phyloP scores from a whole-genome alignment of 371 early-diverging fungal genomes.

The Chytridium lagenaria region DNA sequence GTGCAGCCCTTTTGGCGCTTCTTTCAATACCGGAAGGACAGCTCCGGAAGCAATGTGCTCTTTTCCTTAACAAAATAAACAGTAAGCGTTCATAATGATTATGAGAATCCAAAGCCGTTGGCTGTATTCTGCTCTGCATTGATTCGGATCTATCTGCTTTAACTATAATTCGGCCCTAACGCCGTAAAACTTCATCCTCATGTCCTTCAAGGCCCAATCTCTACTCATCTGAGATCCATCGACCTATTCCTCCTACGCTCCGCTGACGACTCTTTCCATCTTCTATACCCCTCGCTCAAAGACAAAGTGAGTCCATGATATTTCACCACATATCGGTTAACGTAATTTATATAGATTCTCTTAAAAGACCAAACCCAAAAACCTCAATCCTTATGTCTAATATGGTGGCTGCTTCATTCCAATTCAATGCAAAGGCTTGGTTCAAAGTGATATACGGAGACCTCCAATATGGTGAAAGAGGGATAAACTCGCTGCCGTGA shows the following conservation, averaged over 20 bases:
- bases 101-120: neutral
- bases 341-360: neutral
- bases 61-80: neutral
- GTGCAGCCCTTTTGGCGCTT: neutral
- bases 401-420: slow-evolving; percentile 6
- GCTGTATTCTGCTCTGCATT: neutral
- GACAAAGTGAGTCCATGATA: neutral
- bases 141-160: no score
- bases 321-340: neutral
- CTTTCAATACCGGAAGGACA: neutral
- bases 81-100: neutral
- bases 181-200: no score
- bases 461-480: neutral
- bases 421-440: neutral
- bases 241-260: neutral
- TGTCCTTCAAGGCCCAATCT: no score
- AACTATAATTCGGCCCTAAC: no score
- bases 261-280: neutral
- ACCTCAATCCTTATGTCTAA: neutral
- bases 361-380: slow-evolving; percentile 1
- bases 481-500: slow-evolving; percentile 8
- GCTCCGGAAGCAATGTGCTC: neutral
- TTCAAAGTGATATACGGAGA: neutral
- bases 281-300: neutral
- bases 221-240: slow-evolving; percentile 3